Conservation (phyloP, 140 eudicot genomes). For the Senecio squalidus region DNA sequence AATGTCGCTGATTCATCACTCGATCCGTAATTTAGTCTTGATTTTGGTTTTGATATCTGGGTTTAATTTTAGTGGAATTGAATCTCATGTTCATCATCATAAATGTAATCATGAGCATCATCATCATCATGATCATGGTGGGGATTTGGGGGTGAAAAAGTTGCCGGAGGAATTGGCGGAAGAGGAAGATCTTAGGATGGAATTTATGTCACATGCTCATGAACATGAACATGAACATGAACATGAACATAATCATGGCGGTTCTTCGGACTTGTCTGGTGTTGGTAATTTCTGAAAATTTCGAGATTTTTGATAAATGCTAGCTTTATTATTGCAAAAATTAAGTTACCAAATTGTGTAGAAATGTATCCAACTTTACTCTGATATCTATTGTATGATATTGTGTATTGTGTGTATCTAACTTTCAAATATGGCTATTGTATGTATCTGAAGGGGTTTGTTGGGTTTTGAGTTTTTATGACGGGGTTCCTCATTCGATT, state of each 20-base stretch:
- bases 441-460: too few relatives aligned
- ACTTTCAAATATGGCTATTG: too few relatives aligned
- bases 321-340: neutral
- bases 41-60: slow-evolving; percentile 16
- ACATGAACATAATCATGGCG: slow-evolving; percentile 23
- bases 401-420: too few relatives aligned
- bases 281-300: slow-evolving; percentile 46
- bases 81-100: slow-evolving; percentile 17
- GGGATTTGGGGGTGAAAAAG: slow-evolving; percentile 25
- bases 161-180: slow-evolving; percentile 93
- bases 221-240: slow-evolving; percentile 20
- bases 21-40: slow-evolving; percentile 24
- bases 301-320: neutral
- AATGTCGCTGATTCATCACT: neutral
- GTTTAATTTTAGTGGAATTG: slow-evolving; percentile 12
- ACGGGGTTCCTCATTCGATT: too few relatives aligned
- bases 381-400: too few relatives aligned
- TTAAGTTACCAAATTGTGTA: neutral
- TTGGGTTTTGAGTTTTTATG: too few relatives aligned
- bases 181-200: slow-evolving; percentile 77
- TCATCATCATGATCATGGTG: slow-evolving; percentile 11
- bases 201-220: slow-evolving; percentile 30
- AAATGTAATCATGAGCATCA: slow-evolving; percentile 9
- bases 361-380: neutral
- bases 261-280: slow-evolving; percentile 51